phyloP scores from a whole-genome alignment of 345 rosid species.

The Eucalyptus paniculata region DNA sequence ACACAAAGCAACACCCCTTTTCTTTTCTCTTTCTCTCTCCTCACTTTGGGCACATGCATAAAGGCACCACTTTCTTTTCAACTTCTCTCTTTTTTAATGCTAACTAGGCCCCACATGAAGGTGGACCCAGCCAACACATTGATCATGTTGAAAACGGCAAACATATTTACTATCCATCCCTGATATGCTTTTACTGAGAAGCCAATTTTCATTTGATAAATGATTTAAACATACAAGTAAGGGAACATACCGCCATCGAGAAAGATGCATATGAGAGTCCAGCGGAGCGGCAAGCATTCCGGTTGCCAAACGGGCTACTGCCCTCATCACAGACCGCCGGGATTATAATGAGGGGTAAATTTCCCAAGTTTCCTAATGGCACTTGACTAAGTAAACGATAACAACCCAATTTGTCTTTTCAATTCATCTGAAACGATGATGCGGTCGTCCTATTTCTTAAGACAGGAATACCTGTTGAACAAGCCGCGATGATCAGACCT shows the following conservation, averaged over 20 bases:
- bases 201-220: neutral
- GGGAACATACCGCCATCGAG: slow-evolving; percentile 67
- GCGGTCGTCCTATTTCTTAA: neutral
- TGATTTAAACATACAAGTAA: neutral
- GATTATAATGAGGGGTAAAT: slow-evolving; percentile 53
- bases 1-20: no score
- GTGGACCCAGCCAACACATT: no score
- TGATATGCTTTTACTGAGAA: neutral
- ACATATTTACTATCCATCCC: neutral
- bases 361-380: slow-evolving; percentile 67
- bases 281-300: slow-evolving; percentile 26
- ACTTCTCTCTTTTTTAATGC: no score
- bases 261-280: slow-evolving; percentile 85
- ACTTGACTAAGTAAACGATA: no score
- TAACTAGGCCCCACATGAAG: no score
- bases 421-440: neutral
- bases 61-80: no score
- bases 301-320: slow-evolving; percentile 59
- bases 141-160: neutral
- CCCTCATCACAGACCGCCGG: slow-evolving; percentile 76
- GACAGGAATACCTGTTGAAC: slow-evolving; percentile 47
- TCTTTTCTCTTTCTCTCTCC: no score
- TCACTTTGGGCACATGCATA: no score
- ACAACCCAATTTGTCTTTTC: neutral
- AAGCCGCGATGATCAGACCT: slow-evolving; percentile 67